Evolutionary conservation across 2,329 filamentous ascomycete genomes (phyloP).

Genomic region (Arthrobotrys sphaeroides): DNA sequence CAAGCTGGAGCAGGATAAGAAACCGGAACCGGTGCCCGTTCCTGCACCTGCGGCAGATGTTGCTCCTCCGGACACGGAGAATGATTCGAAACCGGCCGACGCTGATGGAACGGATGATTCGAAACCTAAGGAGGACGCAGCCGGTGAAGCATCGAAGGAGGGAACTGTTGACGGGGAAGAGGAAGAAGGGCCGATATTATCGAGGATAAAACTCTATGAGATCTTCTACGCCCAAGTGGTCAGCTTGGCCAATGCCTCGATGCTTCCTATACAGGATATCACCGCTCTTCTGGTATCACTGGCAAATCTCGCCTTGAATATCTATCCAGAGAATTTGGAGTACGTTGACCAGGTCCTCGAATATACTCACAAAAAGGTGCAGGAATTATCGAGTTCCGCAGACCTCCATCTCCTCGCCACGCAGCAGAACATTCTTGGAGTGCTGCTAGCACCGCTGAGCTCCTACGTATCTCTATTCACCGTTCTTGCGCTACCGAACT

Average conservation of each 20-base stretch:
- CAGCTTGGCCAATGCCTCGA: slow-evolving; percentile 85
- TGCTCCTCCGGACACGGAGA: slow-evolving; percentile 59
- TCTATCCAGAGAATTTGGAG: slow-evolving; percentile 82
- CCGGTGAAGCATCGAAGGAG: slow-evolving; percentile 57
- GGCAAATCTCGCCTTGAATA: slow-evolving; percentile 91
- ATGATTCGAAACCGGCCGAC: slow-evolving; percentile 59
- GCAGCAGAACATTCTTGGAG: slow-evolving; percentile 86
- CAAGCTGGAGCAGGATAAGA: slow-evolving; percentile 71
- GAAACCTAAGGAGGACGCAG: slow-evolving; percentile 55
- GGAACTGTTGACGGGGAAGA: slow-evolving; percentile 54
- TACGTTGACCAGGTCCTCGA: slow-evolving; percentile 94
- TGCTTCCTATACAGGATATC: slow-evolving; percentile 91
- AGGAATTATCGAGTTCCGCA: slow-evolving; percentile 90
- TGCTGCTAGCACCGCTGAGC: slow-evolving; percentile 89
- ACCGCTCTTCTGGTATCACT: slow-evolving; percentile 94
- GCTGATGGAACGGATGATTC: slow-evolving; percentile 8
- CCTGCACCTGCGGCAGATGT: slow-evolving; percentile 58
- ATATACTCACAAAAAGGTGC: slow-evolving; percentile 82
- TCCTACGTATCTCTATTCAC: slow-evolving; percentile 95
- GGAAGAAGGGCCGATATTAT: slow-evolving; percentile 61
- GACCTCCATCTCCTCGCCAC: slow-evolving; percentile 88
- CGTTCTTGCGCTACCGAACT: slow-evolving; percentile 90
- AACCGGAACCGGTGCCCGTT: slow-evolving; percentile 59
- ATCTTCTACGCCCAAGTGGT: slow-evolving; percentile 97
- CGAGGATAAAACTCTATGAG: slow-evolving; percentile 75